Evolutionary conservation across 2,329 filamentous ascomycete genomes (phyloP).

Genomic region (Salinomyces thailandicus): DNA sequence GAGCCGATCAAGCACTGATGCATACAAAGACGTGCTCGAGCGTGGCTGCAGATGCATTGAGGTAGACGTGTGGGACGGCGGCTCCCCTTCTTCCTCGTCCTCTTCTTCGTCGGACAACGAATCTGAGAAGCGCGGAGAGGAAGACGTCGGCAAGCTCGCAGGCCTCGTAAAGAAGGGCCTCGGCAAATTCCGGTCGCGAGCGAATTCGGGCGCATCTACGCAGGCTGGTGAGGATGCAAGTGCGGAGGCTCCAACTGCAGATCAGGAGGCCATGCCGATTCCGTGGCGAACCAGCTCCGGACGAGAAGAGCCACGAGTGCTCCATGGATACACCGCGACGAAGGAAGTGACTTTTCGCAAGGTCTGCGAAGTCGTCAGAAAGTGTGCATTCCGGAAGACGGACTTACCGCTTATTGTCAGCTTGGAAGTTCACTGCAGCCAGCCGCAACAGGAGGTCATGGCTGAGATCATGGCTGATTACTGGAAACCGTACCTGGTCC

Average conservation of each 20-base stretch:
- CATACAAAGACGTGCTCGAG: slow-evolving; percentile 60
- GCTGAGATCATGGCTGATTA: slow-evolving; percentile 86
- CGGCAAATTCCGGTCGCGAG: slow-evolving; percentile 14
- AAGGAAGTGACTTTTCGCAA: slow-evolving; percentile 77
- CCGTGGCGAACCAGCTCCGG: slow-evolving; percentile 21
- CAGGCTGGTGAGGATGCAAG: not conserved
- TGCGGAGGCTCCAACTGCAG: slow-evolving; percentile 2
- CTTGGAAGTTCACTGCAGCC: slow-evolving; percentile 76
- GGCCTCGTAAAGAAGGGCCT: slow-evolving; percentile 22
- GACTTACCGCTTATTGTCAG: slow-evolving; percentile 82
- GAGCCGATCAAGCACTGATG: slow-evolving; percentile 64
- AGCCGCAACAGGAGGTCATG: slow-evolving; percentile 81
- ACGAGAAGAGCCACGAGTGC: slow-evolving; percentile 14
- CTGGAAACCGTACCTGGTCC: slow-evolving; percentile 67
- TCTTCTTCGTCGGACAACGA: slow-evolving; percentile 29
- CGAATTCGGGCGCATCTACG: slow-evolving; percentile 6
- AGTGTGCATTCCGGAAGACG: slow-evolving; percentile 62
- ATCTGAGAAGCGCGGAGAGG: slow-evolving; percentile 22
- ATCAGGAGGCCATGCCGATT: slow-evolving; percentile 14
- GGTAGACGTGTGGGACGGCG: slow-evolving; percentile 88
- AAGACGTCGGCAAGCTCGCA: slow-evolving; percentile 25
- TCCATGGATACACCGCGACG: slow-evolving; percentile 60
- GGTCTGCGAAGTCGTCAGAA: slow-evolving; percentile 69
- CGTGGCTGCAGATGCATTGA: slow-evolving; percentile 82
- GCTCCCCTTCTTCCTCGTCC: slow-evolving; percentile 33